Evolutionary conservation across 1,139 yeast species (phyloP), one percentile per base, ranked within the genome.

Genomic region (Blastobotrys niveus): DNA sequence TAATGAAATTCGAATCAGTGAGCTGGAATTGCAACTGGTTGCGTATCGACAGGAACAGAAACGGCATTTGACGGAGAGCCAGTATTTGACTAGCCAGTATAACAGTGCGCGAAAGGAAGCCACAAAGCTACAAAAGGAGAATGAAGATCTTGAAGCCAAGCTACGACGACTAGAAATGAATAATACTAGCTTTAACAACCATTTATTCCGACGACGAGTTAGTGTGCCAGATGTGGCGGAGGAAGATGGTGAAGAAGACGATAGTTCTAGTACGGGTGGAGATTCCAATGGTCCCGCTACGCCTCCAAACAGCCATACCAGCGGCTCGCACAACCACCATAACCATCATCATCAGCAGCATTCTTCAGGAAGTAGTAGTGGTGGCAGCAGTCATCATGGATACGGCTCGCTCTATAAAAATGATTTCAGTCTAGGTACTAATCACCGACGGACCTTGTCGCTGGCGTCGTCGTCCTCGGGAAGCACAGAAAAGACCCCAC

Each of bases 31-130:
- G 17, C 51, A 54, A 35, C 45, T 52, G 21, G 46, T 48, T 26
- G 38, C 52, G 6, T 47, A 47, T 24, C 50, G 59, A 18, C 46
- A 45, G 7, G 59, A 52, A 41, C 58, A 53, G 30, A 49, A 50
- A 30, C 45, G 51, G 7, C 56, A 54, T 24, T 26, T 43, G 20
- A 37, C 51, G 8, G 61, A 57, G 34, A 37, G 50, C 7, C 61
- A 57, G 35, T 52, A 55, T 38, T 46, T 56, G 27, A 57, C 59
- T 1, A 32, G 52, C 24, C 53, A 53, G 40, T 57, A 57, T 42
- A 57, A 57, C 48, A 34, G 34, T 5, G 46, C 55, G 15, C 43
- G 55, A 20, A 45, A 43, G 10, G 58, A 56, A 20, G 43, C 48
- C 7, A 49, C 45, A 12, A 21, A 31, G 21, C 30, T 56, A 35